Evolutionary conservation across 768 basidiomycete species (phyloP), one percentile per base, ranked within the genome.

Genomic region (Phylloporus arenicola): DNA sequence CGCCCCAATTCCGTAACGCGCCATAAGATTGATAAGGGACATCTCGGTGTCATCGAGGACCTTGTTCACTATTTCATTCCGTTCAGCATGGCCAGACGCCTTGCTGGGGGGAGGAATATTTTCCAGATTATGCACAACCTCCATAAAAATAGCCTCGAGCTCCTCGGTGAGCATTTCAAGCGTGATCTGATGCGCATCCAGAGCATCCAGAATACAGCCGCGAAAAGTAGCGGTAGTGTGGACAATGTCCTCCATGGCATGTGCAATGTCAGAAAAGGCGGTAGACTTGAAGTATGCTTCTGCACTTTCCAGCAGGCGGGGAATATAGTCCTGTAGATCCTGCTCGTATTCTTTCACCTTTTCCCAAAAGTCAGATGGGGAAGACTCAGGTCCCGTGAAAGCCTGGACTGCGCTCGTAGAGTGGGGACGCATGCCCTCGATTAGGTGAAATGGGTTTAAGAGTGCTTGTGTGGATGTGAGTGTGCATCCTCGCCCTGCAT

Each of bases 321-420:
- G 42, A 29, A 55, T 35, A 6, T 29, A 45, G 0, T 38, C 40
- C 6, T 42, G 53, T 7, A 60, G 16, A 16, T 0, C 14, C 4
- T 45, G 7, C 39, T 53, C 47, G 5, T 38, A 44, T 37, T 49
- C 11, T 22, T 46, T 49, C 0, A 31, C 56, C 20, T 6, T 17
- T 10, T 61, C 56, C 59, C 46, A 58, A 47, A 52, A 58, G 27
- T 58, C 47, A 5, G 41, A 22, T 0, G 49, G 16, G 1, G 59
- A 42, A 10, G 22, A 9, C 14, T 29, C 4, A 13, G 52, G 20
- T 5, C 17, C n/a, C 6, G 35, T 12, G 5, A 42, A n/a, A 2
- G 42, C 24, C 25, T 50, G 27, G 29, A 47, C 54, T 24, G 13
- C 19, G 4, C 19, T 19, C 11, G 25, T 34, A 22, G 45, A 1